Evolutionary conservation across 1,284 basidiomycete genomes (phyloP), one percentile per base, ranked within the genome.

Genomic region (Nidula niveotomentosa): DNA sequence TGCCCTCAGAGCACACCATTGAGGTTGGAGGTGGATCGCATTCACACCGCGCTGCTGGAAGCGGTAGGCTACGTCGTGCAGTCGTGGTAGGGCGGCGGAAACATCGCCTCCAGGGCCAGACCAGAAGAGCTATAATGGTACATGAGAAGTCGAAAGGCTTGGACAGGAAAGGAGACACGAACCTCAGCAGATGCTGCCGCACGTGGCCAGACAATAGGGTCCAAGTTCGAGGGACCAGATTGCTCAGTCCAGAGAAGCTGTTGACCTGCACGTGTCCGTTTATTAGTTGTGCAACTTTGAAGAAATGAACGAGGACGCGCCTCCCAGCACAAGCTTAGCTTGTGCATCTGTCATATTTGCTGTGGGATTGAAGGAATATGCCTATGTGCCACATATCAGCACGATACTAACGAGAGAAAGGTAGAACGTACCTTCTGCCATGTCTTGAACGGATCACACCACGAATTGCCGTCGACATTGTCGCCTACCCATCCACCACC

Each of bases 211-310:
- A 85, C 75, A 55, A 85, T 82, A 3, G 79, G 64, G 63, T 95
- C 91, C 52, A 94, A 70, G 66, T 91, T 93, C 48, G 78, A 74
- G 6, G 85, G 81, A 48, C 83, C 80, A 3, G 86, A 83, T 67
- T 93, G 90, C 68, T 94, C 91, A 2, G 85, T 79, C 92, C 92
- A 94, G 1, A 94, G 74, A 1, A 90, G 80, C 10, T 85, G 82
- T 71, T 92, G 79, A 9, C 85, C 82, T 74, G 73, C 65, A 6
- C 23, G 23, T 23, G 71, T 12, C 35, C 30, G 33, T 36, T 36
- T 33, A 17, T 36, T 10, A 33, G 17, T 15, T 30, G 34, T 55
- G 30, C 18, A 23, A 18, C 17, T 50, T 39, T 33, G n/a, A 51
- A 37, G 36, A 8, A 8, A 33, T 36, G 8, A 41, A n/a, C 35